phyloP scores from a whole-genome alignment of 2,329 filamentous ascomycete genomes.

The Botryotinia narcissicola region DNA sequence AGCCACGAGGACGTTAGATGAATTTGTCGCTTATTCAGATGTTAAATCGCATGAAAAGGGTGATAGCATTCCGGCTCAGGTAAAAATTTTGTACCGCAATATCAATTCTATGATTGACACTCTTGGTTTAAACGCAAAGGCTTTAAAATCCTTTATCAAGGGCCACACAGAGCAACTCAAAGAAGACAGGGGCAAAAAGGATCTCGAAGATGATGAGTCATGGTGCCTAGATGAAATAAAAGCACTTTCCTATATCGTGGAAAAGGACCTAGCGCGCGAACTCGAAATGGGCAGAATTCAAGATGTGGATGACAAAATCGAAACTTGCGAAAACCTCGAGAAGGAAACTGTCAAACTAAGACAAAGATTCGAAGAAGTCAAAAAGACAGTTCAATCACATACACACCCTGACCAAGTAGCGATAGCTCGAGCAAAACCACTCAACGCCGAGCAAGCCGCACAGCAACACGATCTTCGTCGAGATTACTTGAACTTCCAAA shows the following conservation, averaged over 20 bases:
- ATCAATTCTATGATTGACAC: constrained; percentile 95
- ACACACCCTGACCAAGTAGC: constrained; percentile 66
- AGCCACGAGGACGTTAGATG: constrained; percentile 61
- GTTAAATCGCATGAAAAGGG: constrained; percentile 45
- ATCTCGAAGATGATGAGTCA: constrained; percentile 65
- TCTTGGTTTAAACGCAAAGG: constrained; percentile 78
- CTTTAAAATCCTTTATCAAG: constrained; percentile 55
- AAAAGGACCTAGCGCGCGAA: constrained; percentile 59
- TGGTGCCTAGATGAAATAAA: constrained; percentile 77
- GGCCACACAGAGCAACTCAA: constrained; percentile 61
- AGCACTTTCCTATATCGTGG: constrained; percentile 63
- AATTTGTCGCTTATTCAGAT: constrained; percentile 64
- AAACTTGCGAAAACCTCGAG: constrained; percentile 63
- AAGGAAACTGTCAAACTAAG: constrained; percentile 70
- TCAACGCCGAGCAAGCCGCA: constrained; percentile 79
- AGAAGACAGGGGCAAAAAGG: constrained; percentile 58
- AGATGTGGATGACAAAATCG: constrained; percentile 66
- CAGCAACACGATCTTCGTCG: constrained; percentile 82
- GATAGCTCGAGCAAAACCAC: constrained; percentile 64
- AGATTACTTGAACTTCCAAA: constrained; percentile 71
- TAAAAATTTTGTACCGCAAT: constrained; percentile 70
- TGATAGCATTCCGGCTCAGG: constrained; percentile 60
- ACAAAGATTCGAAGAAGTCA: constrained; percentile 74
- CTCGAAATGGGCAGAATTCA: constrained; percentile 68
- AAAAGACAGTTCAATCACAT: constrained; percentile 68